phyloP scores from a whole-genome alignment of 2,329 filamentous ascomycete genomes.

The Xylariaceae sp. region DNA sequence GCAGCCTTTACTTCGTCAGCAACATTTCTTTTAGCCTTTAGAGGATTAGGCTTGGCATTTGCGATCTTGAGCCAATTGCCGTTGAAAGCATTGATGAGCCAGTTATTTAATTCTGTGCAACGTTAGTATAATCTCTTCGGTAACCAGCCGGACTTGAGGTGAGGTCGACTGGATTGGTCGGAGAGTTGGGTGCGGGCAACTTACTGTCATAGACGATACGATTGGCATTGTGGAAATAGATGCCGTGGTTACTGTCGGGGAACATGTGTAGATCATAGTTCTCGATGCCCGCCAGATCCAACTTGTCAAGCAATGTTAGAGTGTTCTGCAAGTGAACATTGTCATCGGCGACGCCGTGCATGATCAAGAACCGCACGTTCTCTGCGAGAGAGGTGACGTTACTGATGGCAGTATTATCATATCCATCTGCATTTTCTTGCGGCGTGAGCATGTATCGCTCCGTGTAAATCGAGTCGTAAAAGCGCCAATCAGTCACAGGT shows the following conservation, averaged over 20 bases:
- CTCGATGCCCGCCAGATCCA: conserved; percentile 75
- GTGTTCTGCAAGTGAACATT: conserved; percentile 98
- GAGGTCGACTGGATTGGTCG: too few species aligned
- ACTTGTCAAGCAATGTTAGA: conserved; percentile 76
- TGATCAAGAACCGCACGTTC: conserved; percentile 85
- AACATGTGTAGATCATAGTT: conserved; percentile 98
- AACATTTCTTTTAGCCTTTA: conserved; percentile 23
- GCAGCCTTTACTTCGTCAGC: conserved; percentile 19
- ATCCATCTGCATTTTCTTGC: conserved; percentile 73
- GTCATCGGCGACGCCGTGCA: conserved; percentile 96
- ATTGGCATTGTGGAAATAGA: conserved; percentile 92
- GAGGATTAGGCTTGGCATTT: conserved; percentile 42
- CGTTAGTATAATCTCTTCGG: conserved; percentile 30
- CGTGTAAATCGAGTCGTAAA: conserved; percentile 91
- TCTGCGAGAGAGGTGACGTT: conserved; percentile 69
- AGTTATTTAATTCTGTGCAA: conserved; percentile 69
- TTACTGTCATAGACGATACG: conserved; percentile 87
- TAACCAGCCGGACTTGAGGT: background rate
- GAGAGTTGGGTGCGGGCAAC: conserved; percentile 33
- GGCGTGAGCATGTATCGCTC: conserved; percentile 97
- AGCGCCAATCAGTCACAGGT: conserved; percentile 97
- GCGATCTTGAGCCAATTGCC: conserved; percentile 77
- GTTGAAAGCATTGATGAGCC: conserved; percentile 97
- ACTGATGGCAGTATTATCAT: conserved; percentile 67
- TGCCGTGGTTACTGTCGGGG: conserved; percentile 92